phyloP scores from a whole-genome alignment of 1,284 basidiomycete species.

The Ganoderma sp. region DNA sequence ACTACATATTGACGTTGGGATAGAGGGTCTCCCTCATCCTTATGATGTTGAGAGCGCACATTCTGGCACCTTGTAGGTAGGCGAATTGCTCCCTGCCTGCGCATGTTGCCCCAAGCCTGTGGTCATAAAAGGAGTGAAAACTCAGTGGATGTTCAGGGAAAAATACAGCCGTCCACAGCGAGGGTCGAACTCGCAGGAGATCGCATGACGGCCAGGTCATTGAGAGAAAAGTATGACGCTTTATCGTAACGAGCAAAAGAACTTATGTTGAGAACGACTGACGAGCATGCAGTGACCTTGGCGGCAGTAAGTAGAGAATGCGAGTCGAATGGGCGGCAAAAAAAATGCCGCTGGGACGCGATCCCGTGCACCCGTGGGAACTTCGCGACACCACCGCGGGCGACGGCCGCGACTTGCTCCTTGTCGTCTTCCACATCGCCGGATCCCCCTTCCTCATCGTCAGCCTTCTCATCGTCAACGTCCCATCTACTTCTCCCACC shows the following conservation, averaged over 20 bases:
- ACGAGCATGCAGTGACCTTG: too few relatives aligned
- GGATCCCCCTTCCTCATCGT: neutral
- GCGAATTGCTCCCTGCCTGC: too few relatives aligned
- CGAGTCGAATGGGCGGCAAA: too few relatives aligned
- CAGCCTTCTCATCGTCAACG: neutral
- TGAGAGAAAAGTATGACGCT: slow-evolving; percentile 72
- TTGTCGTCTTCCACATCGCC: slow-evolving; percentile 5
- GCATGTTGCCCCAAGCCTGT: too few relatives aligned
- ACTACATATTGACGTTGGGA: too few relatives aligned
- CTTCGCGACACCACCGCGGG: neutral
- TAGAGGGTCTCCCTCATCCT: too few relatives aligned
- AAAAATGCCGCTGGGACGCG: neutral
- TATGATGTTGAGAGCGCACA: too few relatives aligned
- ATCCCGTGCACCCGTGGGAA: slow-evolving; percentile 5
- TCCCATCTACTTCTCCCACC: neutral
- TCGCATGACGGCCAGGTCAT: neutral
- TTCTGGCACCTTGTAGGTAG: too few relatives aligned
- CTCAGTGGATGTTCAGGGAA: too few relatives aligned
- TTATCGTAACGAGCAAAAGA: slow-evolving; percentile 50
- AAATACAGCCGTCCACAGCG: slow-evolving; percentile 73
- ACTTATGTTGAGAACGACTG: too few relatives aligned
- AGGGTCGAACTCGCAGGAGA: slow-evolving; percentile 86
- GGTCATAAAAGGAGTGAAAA: too few relatives aligned
- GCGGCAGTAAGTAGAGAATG: too few relatives aligned
- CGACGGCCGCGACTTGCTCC: neutral